Base-by-base conservation (phyloP, 306 rosid genomes). In the Malus orientalis region DNA sequence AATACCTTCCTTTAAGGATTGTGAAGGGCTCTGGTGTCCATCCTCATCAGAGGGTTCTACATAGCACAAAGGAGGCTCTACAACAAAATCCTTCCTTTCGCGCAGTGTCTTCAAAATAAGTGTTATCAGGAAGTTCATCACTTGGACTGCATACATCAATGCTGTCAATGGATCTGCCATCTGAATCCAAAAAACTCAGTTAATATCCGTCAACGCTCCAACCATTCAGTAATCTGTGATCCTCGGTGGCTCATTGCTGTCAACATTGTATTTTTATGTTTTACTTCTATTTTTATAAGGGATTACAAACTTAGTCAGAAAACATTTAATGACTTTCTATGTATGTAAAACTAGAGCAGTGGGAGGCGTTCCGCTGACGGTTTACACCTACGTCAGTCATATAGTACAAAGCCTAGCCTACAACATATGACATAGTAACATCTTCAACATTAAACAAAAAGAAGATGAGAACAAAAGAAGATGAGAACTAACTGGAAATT, bases 121-220 rank as follows among this genome's bases (percentile, higher is more conserved):
- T 33, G 82, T 90, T 85, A 87, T 91, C 80, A 94, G 89, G 76
- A 91, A 89, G 81, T 94, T 89, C 96, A 94, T 94, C 76, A 94
- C 96, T 89, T 90, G 93, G 61, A 91, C 98, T 29, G 95, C 96
- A 81, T 87, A 86, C 94, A 90, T 89, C 89, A 94, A 79, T 79
- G 98, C 98, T 29, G 90, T 89, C 74, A 91, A 78, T 40, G 98
- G 95, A 74, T 91, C 98, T 29, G 88, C 93, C 98, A 94, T 89
- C 97, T 91, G 93, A 87, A 82, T 73, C 53, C 70, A 71, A 67
- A 32, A 4, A 58, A 30, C 55, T 58, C 23, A 49, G 47, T 62
- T 40, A 83, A 62, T 33, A 55, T 49, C 27, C 60, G 45, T 54
- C 57, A 58, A 59, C 72, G 45, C 74, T 25, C 73, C 55, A 57